These are phyloP conservation scores for Jacaranda mimosifolia DNA, from an alignment of 257 asterid genomes.

Conservation along the genomic window DNA sequence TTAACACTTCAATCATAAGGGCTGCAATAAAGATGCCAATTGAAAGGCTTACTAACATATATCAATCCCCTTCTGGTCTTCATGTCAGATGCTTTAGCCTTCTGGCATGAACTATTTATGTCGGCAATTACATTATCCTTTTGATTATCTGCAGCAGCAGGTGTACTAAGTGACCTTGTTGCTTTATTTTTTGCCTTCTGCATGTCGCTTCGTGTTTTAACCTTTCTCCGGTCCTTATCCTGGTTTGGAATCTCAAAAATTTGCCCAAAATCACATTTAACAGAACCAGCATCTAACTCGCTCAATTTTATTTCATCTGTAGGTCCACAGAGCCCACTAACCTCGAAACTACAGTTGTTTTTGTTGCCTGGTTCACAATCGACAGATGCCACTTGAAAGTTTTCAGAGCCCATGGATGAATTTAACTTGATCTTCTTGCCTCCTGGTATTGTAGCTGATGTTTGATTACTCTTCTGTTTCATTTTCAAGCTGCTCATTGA, in stretches of 20 bases:
- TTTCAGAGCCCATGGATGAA: constrained; percentile 25
- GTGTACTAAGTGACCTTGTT: constrained; percentile 26
- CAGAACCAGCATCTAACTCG: constrained; percentile 27
- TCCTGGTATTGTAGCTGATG: constrained; percentile 23
- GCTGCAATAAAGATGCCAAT: constrained; percentile 10
- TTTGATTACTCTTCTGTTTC: constrained; percentile 16
- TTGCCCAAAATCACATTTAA: constrained; percentile 24
- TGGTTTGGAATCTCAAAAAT: constrained; percentile 30
- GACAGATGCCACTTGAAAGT: constrained; percentile 20
- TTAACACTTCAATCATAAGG: constrained; percentile 1
- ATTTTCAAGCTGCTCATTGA: constrained; percentile 22
- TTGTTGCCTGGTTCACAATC: constrained; percentile 31
- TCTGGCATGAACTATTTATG: constrained; percentile 30
- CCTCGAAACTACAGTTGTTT: constrained; percentile 17
- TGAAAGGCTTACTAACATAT: constrained; percentile 52
- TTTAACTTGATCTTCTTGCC: constrained; percentile 27
- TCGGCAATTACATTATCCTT: constrained; percentile 37
- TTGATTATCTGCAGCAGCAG: constrained; percentile 33
- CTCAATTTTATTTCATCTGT: constrained; percentile 23
- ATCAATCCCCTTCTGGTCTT: constrained; percentile 46
- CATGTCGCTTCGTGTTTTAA: constrained; percentile 28
- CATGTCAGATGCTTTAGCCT: constrained; percentile 28
- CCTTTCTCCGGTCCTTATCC: constrained; percentile 32
- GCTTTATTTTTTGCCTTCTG: constrained; percentile 35
- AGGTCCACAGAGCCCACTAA: constrained; percentile 29